Conservation (phyloP, 345 rosid species). For the Brassica rapa region DNA sequence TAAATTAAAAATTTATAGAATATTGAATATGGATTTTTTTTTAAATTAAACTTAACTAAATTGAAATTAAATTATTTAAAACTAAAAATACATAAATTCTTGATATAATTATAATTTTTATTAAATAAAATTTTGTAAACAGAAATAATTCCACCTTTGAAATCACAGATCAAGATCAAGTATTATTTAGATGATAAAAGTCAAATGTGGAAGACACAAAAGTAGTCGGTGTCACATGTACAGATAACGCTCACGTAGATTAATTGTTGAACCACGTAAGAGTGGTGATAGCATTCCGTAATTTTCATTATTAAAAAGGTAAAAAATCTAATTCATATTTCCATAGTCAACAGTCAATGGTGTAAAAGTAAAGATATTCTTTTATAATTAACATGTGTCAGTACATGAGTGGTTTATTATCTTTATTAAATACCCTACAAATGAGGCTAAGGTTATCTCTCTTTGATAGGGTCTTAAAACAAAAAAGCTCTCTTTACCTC, state of each 20-base stretch:
- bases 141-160: too few relatives aligned
- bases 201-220: slow-evolving; percentile 13
- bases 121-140: too few relatives aligned
- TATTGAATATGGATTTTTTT: slow-evolving; percentile 1
- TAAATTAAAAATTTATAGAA: too few relatives aligned
- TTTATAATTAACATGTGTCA: slow-evolving; percentile 13
- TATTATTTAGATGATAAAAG: not conserved
- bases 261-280: slow-evolving; percentile 15
- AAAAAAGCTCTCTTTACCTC: too few relatives aligned
- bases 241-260: slow-evolving; percentile 40
- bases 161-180: too few relatives aligned
- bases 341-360: not conserved
- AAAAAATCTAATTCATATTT: slow-evolving; percentile 6
- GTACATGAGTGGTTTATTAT: not conserved
- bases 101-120: too few relatives aligned
- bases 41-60: too few relatives aligned
- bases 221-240: slow-evolving; percentile 33
- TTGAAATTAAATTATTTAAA: too few relatives aligned
- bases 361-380: slow-evolving; percentile 11
- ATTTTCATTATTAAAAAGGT: not conserved
- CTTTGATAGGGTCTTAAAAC: too few relatives aligned
- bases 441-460: too few relatives aligned
- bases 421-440: too few relatives aligned
- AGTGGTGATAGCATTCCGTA: slow-evolving; percentile 18
- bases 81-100: too few relatives aligned